Percentiles rank a stretch among this genome's conserved stretches.
Conservation (phyloP, 164 flowering plant genomes). For the Annona cherimola region DNA sequence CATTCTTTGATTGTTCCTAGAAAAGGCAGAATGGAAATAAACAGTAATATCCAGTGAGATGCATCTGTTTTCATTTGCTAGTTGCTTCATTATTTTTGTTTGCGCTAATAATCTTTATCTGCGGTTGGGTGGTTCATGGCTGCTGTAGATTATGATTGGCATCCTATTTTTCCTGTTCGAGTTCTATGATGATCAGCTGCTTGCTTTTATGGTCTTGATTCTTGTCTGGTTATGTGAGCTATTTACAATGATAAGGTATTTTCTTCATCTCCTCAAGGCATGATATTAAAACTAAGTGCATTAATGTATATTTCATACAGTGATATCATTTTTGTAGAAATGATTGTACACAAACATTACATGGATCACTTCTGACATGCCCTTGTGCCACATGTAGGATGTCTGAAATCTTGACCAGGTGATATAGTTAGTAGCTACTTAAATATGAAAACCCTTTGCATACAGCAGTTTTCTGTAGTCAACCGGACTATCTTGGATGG, state of each 20-base stretch:
- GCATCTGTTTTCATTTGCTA: background rate
- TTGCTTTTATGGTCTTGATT: slow-evolving; percentile 96
- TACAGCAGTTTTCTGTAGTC: background rate
- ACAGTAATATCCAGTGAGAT: background rate
- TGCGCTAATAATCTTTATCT: background rate
- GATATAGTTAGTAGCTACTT: background rate
- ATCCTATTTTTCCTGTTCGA: slow-evolving; percentile 92
- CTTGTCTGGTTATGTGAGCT: slow-evolving; percentile 96
- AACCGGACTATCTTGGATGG: background rate
- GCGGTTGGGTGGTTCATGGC: background rate
- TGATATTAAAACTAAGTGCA: background rate
- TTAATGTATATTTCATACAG: background rate
- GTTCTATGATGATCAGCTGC: slow-evolving; percentile 96
- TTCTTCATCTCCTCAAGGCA: slow-evolving; percentile 9
- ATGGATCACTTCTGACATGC: background rate
- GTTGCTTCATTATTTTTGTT: background rate
- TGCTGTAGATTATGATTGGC: slow-evolving; percentile 97
- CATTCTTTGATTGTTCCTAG: background rate
- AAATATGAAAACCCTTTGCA: background rate
- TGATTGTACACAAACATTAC: background rate
- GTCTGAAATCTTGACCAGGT: background rate
- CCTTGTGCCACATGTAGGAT: background rate
- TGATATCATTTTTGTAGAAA: background rate
- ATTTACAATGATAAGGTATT: slow-evolving; percentile 91
- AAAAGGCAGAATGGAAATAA: background rate